Conservation (phyloP, 2,329 filamentous ascomycete species). For the Hypoxylon sp. region DNA sequence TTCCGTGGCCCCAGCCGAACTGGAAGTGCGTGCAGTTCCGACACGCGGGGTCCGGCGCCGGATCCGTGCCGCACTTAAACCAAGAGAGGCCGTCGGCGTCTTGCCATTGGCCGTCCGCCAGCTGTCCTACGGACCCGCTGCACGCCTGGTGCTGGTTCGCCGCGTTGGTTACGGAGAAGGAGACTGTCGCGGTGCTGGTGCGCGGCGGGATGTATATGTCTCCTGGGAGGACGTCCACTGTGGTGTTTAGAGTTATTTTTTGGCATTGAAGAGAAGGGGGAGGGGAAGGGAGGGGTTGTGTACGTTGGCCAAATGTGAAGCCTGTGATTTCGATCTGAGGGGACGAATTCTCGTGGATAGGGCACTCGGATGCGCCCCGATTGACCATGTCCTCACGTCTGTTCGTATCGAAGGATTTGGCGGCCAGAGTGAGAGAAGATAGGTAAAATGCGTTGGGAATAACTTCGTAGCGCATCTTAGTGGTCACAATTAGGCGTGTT, state of each 20-base stretch:
- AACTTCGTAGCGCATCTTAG: not conserved
- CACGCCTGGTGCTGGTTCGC: conserved; percentile 19
- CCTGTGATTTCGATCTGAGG: not conserved
- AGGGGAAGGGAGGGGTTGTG: not conserved
- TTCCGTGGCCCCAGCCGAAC: conserved; percentile 28
- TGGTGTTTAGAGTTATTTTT: not conserved
- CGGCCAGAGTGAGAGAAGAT: not conserved
- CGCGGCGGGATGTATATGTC: conserved; percentile 34
- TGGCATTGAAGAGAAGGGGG: not conserved
- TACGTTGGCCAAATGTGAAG: conserved; percentile 17
- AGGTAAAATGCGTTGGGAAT: not conserved
- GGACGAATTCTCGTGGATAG: conserved; percentile 1
- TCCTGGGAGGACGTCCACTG: conserved; percentile 17
- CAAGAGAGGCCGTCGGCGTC: conserved; percentile 24
- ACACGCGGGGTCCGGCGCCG: conserved; percentile 24
- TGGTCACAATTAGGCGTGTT: not conserved
- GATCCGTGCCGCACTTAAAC: conserved; percentile 30
- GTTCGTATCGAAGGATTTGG: not conserved
- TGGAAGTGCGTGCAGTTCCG: conserved; percentile 33
- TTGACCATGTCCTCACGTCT: no score
- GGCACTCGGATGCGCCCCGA: not conserved
- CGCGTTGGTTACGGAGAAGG: conserved; percentile 20
- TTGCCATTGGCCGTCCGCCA: conserved; percentile 21
- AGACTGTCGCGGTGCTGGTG: conserved; percentile 13
- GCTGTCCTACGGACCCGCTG: conserved; percentile 14